Conservation (phyloP, 306 rosid species). For the Sicyos edulis region DNA sequence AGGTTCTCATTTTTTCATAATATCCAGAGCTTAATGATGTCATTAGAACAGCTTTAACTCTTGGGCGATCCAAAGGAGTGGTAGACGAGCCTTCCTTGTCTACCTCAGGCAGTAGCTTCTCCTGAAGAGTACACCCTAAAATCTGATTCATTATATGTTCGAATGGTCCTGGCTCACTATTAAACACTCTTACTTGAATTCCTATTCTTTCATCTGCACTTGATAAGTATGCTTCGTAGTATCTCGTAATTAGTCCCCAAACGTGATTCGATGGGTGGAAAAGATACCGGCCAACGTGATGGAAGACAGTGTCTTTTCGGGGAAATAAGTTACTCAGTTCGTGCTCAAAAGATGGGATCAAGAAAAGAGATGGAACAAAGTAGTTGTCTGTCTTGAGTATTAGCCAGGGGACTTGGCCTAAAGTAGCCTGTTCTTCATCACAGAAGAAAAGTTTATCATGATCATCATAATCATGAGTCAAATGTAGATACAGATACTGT, state of each 20-base stretch:
- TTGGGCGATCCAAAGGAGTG: constrained; percentile 26
- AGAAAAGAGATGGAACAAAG: constrained; percentile 55
- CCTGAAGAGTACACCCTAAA: constrained; percentile 41
- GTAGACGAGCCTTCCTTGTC: constrained; percentile 21
- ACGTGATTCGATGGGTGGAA: constrained; percentile 62
- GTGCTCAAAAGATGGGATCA: constrained; percentile 59
- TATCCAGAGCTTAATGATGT: constrained; percentile 62
- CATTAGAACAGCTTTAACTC: constrained; percentile 50
- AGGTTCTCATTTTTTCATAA: constrained; percentile 45
- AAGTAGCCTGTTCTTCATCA: constrained; percentile 52
- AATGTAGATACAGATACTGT: constrained; percentile 49
- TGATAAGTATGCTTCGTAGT: constrained; percentile 52
- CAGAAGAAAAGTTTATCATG: constrained; percentile 76
- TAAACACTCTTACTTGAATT: constrained; percentile 64
- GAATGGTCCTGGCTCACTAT: constrained; percentile 47
- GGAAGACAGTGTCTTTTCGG: constrained; percentile 54
- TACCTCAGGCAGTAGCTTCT: constrained; percentile 52
- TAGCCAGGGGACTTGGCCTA: constrained; percentile 49
- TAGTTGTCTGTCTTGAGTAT: constrained; percentile 62
- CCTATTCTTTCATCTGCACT: constrained; percentile 56
- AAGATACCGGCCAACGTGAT: constrained; percentile 60
- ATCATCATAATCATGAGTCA: constrained; percentile 59
- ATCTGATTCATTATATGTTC: constrained; percentile 58
- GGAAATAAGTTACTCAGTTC: constrained; percentile 56
- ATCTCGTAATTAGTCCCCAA: constrained; percentile 62